Evolutionary conservation across 768 basidiomycete species (phyloP), one percentile per base, ranked within the genome.

Genomic region (Chalciporus piperatus): DNA sequence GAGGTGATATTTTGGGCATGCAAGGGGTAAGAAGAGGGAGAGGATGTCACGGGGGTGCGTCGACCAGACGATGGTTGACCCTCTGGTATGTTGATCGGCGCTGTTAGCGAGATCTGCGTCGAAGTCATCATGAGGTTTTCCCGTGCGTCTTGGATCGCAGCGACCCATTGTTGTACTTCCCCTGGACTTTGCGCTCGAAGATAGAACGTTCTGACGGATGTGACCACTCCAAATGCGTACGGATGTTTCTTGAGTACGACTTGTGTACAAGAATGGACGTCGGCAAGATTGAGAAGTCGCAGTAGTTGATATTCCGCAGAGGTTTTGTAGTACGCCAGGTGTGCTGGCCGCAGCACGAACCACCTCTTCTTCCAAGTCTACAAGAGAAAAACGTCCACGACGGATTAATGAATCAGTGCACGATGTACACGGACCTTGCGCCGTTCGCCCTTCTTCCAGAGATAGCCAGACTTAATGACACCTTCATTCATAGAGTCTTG

Each of bases 301-400:
- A 93, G 84, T 3, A 98, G 81, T 69, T 95, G 80, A 73, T 98
- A 98, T 71, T 99, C 96, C 50, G 90, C 89, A 28, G 89, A 85
- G 43, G 82, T 92, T 76, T 98, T 98, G 82, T 98, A 98, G 71
- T 96, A 98, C 4, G 93, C 93, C 45, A 99, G 74, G 69, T 97
- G 92, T 3, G 88, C 89, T 1, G 92, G 83, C 16, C 96, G 83
- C 52, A 99, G 74, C 2, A 99, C 97, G 61, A 98, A 98, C 96
- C 96, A 98, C 19, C 95, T 82, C 72, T 94, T 95, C 79, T 98
- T 98, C 97, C 97, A 99, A 2, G 89, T 93, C 94, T 96, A 64
- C 40, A 10, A 27, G 33, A 48, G 38, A 17, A 45, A 38, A 49
- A 47, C 45, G 28, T 51, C 42, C 47, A 47, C 13, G 10, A 32